These are phyloP conservation scores for Cyclotella sp. DNA, from an alignment of 108 stramenopile genomes.

Conservation along the genomic window DNA sequence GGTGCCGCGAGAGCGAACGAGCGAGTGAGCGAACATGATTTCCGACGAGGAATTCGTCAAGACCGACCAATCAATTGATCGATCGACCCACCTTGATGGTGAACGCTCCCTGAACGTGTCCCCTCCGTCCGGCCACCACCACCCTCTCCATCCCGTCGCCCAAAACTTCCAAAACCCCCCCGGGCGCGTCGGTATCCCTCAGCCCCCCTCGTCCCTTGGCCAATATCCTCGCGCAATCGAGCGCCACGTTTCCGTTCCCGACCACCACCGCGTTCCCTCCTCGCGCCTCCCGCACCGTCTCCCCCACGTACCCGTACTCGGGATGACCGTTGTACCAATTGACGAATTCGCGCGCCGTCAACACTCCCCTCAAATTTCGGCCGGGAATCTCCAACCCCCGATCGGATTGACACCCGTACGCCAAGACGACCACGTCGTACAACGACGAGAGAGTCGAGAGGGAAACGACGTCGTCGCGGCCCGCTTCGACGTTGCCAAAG, in stretches of 20 bases:
- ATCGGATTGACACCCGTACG: constrained; percentile 92
- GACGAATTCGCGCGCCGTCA: constrained; percentile 93
- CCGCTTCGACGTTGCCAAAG: constrained; percentile 91
- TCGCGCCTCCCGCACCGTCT: constrained; percentile 44
- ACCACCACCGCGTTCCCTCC: constrained; percentile 85
- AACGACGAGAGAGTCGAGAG: constrained; percentile 64
- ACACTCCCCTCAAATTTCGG: constrained; percentile 69
- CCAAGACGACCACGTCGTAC: constrained; percentile 91
- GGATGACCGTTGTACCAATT: constrained; percentile 96
- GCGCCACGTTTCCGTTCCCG: constrained; percentile 97
- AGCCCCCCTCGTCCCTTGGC: constrained; percentile 83
- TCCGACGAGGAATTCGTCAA: constrained; percentile 15
- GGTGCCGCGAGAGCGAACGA: not conserved
- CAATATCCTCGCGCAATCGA: constrained; percentile 95
- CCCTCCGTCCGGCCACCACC: constrained; percentile 93
- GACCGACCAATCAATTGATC: not conserved
- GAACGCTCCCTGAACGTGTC: constrained; percentile 97
- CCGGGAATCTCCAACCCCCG: constrained; percentile 62
- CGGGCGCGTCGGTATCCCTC: constrained; percentile 85
- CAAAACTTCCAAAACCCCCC: constrained; percentile 77
- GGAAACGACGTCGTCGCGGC: constrained; percentile 67
- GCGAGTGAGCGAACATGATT: no score
- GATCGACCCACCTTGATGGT: constrained; percentile 88
- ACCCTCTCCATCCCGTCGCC: constrained; percentile 52
- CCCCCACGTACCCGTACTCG: constrained; percentile 63